phyloP scores from a whole-genome alignment of 192 early-diverging fungal species.

The Gonapodya sp. region DNA sequence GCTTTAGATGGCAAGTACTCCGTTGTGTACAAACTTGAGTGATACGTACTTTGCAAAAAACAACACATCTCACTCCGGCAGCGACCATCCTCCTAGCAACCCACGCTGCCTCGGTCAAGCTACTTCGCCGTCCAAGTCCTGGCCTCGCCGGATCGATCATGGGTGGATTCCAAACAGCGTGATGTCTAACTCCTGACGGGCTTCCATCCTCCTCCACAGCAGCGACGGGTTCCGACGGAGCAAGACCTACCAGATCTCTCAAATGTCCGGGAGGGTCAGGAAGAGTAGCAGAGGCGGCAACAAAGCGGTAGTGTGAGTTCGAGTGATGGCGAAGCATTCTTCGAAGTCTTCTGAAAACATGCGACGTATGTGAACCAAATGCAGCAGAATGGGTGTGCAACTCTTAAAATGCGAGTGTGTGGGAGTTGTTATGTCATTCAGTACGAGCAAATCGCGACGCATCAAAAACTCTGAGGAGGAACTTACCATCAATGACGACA shows the following conservation, averaged over 20 bases:
- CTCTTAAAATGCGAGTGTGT: constrained; percentile 22
- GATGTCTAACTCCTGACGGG: constrained; percentile 24
- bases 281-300: constrained; percentile 67
- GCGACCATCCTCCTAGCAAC: constrained; percentile 28
- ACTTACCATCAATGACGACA: constrained; percentile 57
- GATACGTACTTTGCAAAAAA: constrained; percentile 39
- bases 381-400: constrained; percentile 56
- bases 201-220: constrained; percentile 24
- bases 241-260: constrained; percentile 20
- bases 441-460: neutral
- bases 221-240: constrained; percentile 5
- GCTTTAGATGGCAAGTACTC: too few species aligned
- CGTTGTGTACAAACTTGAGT: too few species aligned
- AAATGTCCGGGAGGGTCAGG: constrained; percentile 42
- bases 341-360: constrained; percentile 54
- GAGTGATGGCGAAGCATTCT: constrained; percentile 37
- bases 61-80: constrained; percentile 30
- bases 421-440: too few species aligned
- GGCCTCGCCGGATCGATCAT: neutral
- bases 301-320: constrained; percentile 40
- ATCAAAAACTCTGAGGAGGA: constrained; percentile 2
- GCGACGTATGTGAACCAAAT: constrained; percentile 57
- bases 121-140: neutral
- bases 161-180: constrained; percentile 37
- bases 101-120: constrained; percentile 17